Evolutionary conservation across 140 eudicot species (phyloP).

Genomic region (Senecio squalidus): DNA sequence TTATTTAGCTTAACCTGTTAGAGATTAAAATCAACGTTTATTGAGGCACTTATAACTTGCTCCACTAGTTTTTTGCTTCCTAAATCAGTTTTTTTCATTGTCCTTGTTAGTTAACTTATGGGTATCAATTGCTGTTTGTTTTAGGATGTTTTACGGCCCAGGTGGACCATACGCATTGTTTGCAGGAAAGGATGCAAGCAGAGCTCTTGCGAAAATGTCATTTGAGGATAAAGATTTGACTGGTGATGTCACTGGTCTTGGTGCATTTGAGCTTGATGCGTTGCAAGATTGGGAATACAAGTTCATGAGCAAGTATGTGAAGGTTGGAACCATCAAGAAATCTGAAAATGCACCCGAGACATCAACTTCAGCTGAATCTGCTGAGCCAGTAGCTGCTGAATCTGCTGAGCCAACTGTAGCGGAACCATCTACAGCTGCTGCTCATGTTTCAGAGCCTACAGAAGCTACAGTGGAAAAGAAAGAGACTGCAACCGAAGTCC

Average conservation of each 20-base stretch:
- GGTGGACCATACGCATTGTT: conserved; percentile 96
- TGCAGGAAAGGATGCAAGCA: conserved; percentile 99
- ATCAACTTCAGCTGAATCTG: conserved; percentile 15
- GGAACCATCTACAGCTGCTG: conserved; percentile 3
- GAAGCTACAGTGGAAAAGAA: conserved; percentile 21
- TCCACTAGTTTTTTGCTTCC: neutral
- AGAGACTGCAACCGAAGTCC: conserved; percentile 9
- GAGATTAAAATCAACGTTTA: too few relatives aligned
- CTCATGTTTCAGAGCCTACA: conserved; percentile 19
- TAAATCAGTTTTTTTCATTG: neutral
- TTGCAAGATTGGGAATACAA: conserved; percentile 98
- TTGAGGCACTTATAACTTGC: neutral
- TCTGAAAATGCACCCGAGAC: conserved; percentile 26
- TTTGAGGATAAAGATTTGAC: conserved; percentile 86
- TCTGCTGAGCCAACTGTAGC: conserved; percentile 17
- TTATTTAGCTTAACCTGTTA: too few relatives aligned
- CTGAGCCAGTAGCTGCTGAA: conserved; percentile 1
- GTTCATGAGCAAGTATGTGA: conserved; percentile 97
- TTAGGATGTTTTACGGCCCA: conserved; percentile 96
- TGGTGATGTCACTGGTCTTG: conserved; percentile 82
- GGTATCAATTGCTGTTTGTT: neutral
- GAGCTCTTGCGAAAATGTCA: conserved; percentile 99
- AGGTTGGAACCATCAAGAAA: conserved; percentile 83
- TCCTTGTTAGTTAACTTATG: neutral
- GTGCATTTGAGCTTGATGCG: conserved; percentile 87